Conservation (phyloP, 2,329 filamentous ascomycete genomes). For the Rhynchosporium secalis region DNA sequence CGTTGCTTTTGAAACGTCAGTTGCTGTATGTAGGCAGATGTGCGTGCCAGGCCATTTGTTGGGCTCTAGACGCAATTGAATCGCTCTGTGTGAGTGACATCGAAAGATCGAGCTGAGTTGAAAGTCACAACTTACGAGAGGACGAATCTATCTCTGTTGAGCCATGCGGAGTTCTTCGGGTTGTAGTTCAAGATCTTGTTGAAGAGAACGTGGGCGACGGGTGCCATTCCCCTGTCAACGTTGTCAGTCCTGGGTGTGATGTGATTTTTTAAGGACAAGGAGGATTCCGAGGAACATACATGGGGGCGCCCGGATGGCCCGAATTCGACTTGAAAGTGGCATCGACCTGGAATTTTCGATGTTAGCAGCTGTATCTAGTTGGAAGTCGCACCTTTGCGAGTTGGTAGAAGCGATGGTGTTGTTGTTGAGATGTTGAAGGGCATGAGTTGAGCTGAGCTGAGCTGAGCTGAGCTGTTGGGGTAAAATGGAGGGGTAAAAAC, state of each 20-base stretch:
- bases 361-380: constrained; percentile 23
- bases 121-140: constrained; percentile 75
- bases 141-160: constrained; percentile 97
- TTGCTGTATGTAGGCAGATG: not conserved
- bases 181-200: constrained; percentile 99
- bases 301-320: constrained; percentile 96
- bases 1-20: constrained; percentile 66
- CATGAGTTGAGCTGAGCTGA: not conserved
- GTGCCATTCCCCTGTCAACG: constrained; percentile 72
- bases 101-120: not conserved
- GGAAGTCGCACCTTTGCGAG: not conserved
- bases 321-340: constrained; percentile 95
- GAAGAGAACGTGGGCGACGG: constrained; percentile 93
- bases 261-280: not conserved
- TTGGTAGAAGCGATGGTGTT: not conserved
- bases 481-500: constrained; percentile 24
- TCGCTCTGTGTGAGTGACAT: not conserved
- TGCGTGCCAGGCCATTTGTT: no score
- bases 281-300: constrained; percentile 55
- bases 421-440: no score
- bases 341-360: constrained; percentile 71
- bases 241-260: constrained; percentile 38
- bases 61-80: no score
- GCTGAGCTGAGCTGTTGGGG: constrained; percentile 9
- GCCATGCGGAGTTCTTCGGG: constrained; percentile 96